phyloP scores from a whole-genome alignment of 139 green algal genomes.

The Auxenochlorella pyrenoidosa region DNA sequence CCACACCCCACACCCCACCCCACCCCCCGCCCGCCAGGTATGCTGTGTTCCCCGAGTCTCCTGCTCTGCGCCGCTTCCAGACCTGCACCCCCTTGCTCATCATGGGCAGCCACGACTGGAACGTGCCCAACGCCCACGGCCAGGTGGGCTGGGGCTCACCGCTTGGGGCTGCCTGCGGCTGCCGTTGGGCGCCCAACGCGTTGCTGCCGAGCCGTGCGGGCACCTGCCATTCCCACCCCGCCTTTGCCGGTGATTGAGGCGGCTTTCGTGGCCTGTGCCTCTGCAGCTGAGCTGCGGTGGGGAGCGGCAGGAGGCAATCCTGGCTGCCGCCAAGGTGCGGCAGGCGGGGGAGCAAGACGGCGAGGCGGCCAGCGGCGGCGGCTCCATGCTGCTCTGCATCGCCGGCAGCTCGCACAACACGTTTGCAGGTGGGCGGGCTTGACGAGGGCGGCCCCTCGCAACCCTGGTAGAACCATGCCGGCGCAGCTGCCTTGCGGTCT shows the following conservation, averaged over 20 bases:
- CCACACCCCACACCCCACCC: too few species aligned
- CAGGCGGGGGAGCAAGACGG: neutral
- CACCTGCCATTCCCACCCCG: too few species aligned
- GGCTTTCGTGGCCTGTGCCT: neutral
- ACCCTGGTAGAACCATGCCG: too few species aligned
- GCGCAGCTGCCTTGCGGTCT: too few species aligned
- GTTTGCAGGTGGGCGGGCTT: slow-evolving; percentile 43
- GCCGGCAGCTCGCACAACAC: slow-evolving; percentile 55
- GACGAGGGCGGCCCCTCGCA: too few species aligned
- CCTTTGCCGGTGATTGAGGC: too few species aligned
- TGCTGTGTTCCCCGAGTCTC: slow-evolving; percentile 42
- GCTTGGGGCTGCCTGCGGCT: too few species aligned
- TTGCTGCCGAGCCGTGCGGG: too few species aligned
- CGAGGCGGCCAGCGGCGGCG: slow-evolving; percentile 32
- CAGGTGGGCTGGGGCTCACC: neutral
- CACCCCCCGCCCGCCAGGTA: too few species aligned
- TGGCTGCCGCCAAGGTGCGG: slow-evolving; percentile 48
- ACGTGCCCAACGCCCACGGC: slow-evolving; percentile 59
- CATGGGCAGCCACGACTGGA: slow-evolving; percentile 71
- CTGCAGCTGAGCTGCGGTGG: slow-evolving; percentile 55
- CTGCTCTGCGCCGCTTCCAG: slow-evolving; percentile 31
- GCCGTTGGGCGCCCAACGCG: too few species aligned
- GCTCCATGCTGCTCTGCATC: slow-evolving; percentile 55
- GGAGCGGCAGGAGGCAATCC: slow-evolving; percentile 52
- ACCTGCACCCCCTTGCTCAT: slow-evolving; percentile 62